Conservation (phyloP, 192 early-diverging fungal genomes). For the Gaertneriomyces sp. region DNA sequence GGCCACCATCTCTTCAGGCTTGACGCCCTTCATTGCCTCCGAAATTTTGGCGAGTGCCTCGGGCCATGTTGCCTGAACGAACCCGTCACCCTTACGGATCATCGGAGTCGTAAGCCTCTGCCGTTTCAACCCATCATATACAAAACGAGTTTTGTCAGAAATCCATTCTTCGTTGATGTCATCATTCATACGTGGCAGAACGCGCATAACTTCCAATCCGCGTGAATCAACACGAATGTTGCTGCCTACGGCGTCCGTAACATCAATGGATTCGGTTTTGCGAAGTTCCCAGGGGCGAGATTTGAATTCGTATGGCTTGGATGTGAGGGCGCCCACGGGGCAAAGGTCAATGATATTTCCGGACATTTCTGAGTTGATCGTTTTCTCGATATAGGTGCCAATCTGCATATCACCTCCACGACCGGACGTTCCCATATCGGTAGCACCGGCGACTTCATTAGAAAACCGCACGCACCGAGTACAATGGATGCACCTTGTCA, state of each 20-base stretch:
- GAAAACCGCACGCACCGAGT: slow-evolving; percentile 97
- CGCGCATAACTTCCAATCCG: slow-evolving; percentile 93
- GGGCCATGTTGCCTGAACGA: slow-evolving; percentile 80
- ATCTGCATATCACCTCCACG: slow-evolving; percentile 98
- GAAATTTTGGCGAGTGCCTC: slow-evolving; percentile 77
- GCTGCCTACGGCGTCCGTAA: slow-evolving; percentile 88
- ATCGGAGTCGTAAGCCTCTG: slow-evolving; percentile 93
- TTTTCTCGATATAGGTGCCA: slow-evolving; percentile 88
- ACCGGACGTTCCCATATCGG: slow-evolving; percentile 91
- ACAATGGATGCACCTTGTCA: slow-evolving; percentile 99
- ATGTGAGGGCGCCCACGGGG: slow-evolving; percentile 95
- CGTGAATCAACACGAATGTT: slow-evolving; percentile 96
- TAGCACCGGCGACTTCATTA: slow-evolving; percentile 95
- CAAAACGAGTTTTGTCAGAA: slow-evolving; percentile 94
- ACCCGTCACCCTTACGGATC: slow-evolving; percentile 75
- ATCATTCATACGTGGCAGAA: slow-evolving; percentile 93
- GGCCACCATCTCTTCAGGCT: slow-evolving; percentile 68
- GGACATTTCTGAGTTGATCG: slow-evolving; percentile 90
- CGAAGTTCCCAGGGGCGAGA: slow-evolving; percentile 96
- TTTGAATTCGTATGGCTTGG: slow-evolving; percentile 93
- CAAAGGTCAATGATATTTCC: slow-evolving; percentile 98
- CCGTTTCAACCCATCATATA: slow-evolving; percentile 91
- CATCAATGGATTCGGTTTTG: slow-evolving; percentile 93
- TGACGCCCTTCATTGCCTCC: slow-evolving; percentile 55
- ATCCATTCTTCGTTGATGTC: slow-evolving; percentile 99